These are phyloP conservation scores for Boletus smithii DNA, from an alignment of 1,284 basidiomycete species.

Conservation along the genomic window DNA sequence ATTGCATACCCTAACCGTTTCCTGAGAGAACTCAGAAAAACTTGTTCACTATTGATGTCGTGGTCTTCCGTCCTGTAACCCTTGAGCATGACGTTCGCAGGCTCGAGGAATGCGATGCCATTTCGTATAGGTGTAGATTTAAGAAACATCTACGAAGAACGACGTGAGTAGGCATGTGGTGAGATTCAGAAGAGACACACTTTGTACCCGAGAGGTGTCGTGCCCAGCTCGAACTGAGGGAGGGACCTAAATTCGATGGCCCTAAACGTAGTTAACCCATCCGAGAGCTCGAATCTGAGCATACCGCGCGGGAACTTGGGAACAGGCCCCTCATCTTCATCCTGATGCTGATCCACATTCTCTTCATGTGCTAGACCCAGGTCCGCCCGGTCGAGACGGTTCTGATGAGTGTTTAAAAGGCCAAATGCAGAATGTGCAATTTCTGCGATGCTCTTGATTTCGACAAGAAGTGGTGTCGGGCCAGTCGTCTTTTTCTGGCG, in stretches of 20 bases:
- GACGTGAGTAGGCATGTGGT: conserved; percentile 24
- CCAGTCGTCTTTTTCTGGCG: conserved; percentile 37
- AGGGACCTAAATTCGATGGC: conserved; percentile 68
- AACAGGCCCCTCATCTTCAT: conserved; percentile 67
- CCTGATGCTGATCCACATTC: conserved; percentile 46
- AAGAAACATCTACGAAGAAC: conserved; percentile 59
- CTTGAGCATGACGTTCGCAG: conserved; percentile 52
- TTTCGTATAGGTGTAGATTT: conserved; percentile 58
- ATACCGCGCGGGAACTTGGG: conserved; percentile 72
- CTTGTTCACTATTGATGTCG: conserved; percentile 47
- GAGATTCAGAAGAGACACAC: conserved; percentile 37
- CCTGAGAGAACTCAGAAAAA: conserved; percentile 56
- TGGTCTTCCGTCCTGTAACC: conserved; percentile 59
- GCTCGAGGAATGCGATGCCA: conserved; percentile 69
- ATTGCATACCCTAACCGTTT: conserved; percentile 56
- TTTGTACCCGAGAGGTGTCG: conserved; percentile 71
- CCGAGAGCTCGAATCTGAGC: conserved; percentile 64
- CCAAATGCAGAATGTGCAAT: conserved; percentile 70
- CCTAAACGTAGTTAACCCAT: conserved; percentile 57
- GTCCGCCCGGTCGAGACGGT: conserved; percentile 27
- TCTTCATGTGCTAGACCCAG: conserved; percentile 37
- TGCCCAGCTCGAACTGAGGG: conserved; percentile 58
- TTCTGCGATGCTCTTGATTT: conserved; percentile 71
- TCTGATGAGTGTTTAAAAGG: conserved; percentile 59
- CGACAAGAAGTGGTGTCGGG: conserved; percentile 55